Base-by-base conservation (phyloP, 176 grass and related monocot genomes). In the Cocos nucifera region DNA sequence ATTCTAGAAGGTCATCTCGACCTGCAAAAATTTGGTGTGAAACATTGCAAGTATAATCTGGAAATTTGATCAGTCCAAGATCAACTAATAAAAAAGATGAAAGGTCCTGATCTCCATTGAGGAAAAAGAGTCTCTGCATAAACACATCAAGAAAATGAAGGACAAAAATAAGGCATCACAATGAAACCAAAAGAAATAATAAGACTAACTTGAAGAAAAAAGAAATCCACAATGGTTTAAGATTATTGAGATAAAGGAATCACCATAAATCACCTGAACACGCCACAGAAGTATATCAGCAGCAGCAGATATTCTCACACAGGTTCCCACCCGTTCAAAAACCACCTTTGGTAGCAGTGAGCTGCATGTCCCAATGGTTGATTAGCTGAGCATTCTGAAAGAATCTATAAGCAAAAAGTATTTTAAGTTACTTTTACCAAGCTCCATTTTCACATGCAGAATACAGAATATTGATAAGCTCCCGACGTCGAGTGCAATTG, bases 91-190 rank as follows among this genome's bases (percentile, higher is more conserved):
- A 70, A 78, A 97, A 97, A 44, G 83, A 77, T 59, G 87, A 90
- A 66, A 97, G 78, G 59, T 97, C 92, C 79, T 90, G 92, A 69
- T 97, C 83, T 12, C 92, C 81, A 49, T 91, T 91, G 25, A 97
- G 81, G 71, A 97, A 97, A 73, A 97, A 97, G 62, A 97, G 75
- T 61, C 87, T 87, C 92, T 97, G 75, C 78, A 85, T 69, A 54
- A 27, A 50, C 35, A 10, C 18, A 51, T 23, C 27, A 63, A 75
- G 29, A 83, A 16, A 59, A 67, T 70, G 27, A 32, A 56, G 61
- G 74, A 71, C 25, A 53, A 50, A 44, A 44, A 0, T 44, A 44
- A 44, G 35, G 35, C 35, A 44, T 44, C 35, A 14, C 10, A 44
- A 44, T 44, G 10, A 44, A 12, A 44, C 35, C 8, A 12, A 44